These are phyloP conservation scores for Ceratocystis harringtonii DNA, from an alignment of 2,329 filamentous ascomycete species.

Conservation along the genomic window DNA sequence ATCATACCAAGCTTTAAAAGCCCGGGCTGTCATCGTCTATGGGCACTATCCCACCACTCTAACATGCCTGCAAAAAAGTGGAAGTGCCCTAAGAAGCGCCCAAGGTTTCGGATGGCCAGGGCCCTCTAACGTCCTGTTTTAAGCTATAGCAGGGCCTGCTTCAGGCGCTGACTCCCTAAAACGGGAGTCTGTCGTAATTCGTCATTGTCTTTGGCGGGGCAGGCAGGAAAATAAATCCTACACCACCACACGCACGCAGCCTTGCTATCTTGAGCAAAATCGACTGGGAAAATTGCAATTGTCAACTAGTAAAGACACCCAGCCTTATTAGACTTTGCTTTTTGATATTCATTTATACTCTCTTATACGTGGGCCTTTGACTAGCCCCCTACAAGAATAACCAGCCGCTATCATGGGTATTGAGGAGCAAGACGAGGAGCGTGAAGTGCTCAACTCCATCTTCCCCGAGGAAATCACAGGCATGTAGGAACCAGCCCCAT, in stretches of 20 bases:
- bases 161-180: too few relatives aligned
- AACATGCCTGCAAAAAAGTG: not conserved
- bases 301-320: not conserved
- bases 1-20: not conserved
- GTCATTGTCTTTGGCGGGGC: not conserved
- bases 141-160: not conserved
- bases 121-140: not conserved
- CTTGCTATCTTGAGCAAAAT: not conserved
- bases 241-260: not conserved
- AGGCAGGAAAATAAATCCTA: not conserved
- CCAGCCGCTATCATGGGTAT: slow-evolving; percentile 36
- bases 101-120: not conserved
- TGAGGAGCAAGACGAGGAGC: slow-evolving; percentile 91
- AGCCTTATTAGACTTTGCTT: not conserved
- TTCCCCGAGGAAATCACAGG: slow-evolving; percentile 96
- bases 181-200: not conserved
- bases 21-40: not conserved
- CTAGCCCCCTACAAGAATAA: not conserved
- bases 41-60: not conserved
- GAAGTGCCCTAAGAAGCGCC: not conserved
- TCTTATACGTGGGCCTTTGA: not conserved
- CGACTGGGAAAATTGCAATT: not conserved
- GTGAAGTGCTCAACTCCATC: slow-evolving; percentile 94
- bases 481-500: slow-evolving; percentile 25
- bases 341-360: not conserved